These are phyloP conservation scores for Tothia fuscella DNA, from an alignment of 2,329 filamentous ascomycete genomes.

Conservation along the genomic window DNA sequence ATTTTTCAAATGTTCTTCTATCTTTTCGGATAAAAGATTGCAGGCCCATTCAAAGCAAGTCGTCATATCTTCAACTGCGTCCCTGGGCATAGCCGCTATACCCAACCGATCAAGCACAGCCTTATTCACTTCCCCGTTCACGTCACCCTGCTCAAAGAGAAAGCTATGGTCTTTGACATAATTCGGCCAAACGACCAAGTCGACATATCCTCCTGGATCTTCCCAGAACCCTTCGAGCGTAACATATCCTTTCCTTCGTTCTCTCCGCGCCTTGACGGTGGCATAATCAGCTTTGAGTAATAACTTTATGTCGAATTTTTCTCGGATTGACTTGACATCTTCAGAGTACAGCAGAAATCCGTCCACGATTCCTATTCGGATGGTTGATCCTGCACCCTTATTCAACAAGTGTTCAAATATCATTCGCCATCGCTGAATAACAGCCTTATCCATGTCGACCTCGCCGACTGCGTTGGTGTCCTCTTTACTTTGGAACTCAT, in stretches of 20 bases:
- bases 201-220: constrained; percentile 88
- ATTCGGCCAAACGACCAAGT: constrained; percentile 91
- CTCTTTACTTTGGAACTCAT: constrained; percentile 39
- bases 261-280: constrained; percentile 51
- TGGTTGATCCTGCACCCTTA: constrained; percentile 13
- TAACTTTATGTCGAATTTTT: constrained; percentile 60
- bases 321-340: constrained; percentile 39
- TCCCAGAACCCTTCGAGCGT: constrained; percentile 82
- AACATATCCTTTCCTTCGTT: constrained; percentile 63
- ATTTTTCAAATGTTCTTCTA: neutral
- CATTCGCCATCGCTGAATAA: constrained; percentile 27
- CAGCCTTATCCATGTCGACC: constrained; percentile 19
- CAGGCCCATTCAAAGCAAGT: constrained; percentile 8
- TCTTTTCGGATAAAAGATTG: too few species aligned
- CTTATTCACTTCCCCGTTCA: constrained; percentile 43
- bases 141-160: constrained; percentile 61
- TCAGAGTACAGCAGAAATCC: constrained; percentile 76
- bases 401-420: constrained; percentile 12
- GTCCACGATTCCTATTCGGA: constrained; percentile 63
- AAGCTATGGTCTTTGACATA: constrained; percentile 73
- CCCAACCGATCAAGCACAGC: constrained; percentile 23
- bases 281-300: constrained; percentile 62
- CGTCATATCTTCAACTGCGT: constrained; percentile 18
- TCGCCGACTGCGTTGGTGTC: constrained; percentile 43
- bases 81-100: constrained; percentile 20